Evolutionary conservation across 2,329 filamentous ascomycete genomes (phyloP).

Genomic region (Macrophomina phaseolina): DNA sequence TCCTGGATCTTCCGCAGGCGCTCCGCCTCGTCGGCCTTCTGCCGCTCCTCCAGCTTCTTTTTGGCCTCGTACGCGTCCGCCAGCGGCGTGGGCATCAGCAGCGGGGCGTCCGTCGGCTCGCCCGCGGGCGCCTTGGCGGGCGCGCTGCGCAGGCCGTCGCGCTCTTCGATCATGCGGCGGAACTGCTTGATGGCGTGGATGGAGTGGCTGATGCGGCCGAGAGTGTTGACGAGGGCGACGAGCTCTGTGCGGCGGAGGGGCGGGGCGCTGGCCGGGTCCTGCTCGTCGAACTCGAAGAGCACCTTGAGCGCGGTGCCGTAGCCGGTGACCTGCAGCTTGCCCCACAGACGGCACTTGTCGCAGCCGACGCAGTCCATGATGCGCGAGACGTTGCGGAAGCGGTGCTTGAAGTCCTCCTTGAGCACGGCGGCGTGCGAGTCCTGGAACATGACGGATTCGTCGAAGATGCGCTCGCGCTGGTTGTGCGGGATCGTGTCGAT

Average conservation of each 20-base stretch:
- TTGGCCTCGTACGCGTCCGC: slow-evolving; percentile 30
- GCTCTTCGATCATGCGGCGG: slow-evolving; percentile 56
- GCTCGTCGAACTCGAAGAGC: slow-evolving; percentile 87
- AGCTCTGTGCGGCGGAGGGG: slow-evolving; percentile 86
- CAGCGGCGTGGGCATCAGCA: slow-evolving; percentile 29
- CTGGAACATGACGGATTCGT: slow-evolving; percentile 95
- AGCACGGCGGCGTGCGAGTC: slow-evolving; percentile 69
- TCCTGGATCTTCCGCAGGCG: slow-evolving; percentile 31
- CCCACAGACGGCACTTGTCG: slow-evolving; percentile 98
- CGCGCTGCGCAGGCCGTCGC: slow-evolving; percentile 36
- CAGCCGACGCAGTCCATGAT: slow-evolving; percentile 99
- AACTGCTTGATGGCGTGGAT: slow-evolving; percentile 78
- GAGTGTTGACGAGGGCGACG: slow-evolving; percentile 92
- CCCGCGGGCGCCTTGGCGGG: background rate
- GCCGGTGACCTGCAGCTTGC: slow-evolving; percentile 92
- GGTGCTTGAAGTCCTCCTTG: slow-evolving; percentile 96
- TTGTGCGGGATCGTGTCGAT: slow-evolving; percentile 71
- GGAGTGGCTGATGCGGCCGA: slow-evolving; percentile 83
- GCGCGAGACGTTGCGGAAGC: slow-evolving; percentile 94
- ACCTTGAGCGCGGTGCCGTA: slow-evolving; percentile 96
- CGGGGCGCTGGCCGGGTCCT: slow-evolving; percentile 65
- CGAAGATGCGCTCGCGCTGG: slow-evolving; percentile 73
- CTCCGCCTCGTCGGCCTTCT: slow-evolving; percentile 32
- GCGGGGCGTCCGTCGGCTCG: background rate
- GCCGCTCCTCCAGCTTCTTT: slow-evolving; percentile 41